These are phyloP conservation scores for Cruciata laevipes DNA, from an alignment of 257 asterid species.

Conservation along the genomic window DNA sequence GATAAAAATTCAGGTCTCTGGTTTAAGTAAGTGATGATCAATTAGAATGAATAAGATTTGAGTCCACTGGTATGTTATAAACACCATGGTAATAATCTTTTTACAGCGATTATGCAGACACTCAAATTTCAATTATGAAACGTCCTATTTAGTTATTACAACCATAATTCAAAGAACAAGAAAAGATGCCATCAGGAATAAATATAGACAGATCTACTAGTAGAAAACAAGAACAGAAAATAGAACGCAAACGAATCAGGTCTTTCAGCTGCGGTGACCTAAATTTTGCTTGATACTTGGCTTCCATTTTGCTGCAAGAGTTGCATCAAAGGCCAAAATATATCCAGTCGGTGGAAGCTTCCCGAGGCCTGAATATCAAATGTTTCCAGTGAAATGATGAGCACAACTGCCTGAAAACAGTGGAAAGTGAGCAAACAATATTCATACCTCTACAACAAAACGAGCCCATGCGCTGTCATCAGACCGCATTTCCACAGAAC, in stretches of 20 bases:
- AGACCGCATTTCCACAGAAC: constrained; percentile 52
- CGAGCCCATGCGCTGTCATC: constrained; percentile 56
- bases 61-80: no score
- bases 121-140: not conserved
- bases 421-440: not conserved
- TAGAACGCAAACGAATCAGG: not conserved
- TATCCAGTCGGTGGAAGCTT: constrained; percentile 79
- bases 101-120: no score
- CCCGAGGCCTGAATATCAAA: constrained; percentile 54
- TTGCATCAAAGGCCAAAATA: constrained; percentile 96
- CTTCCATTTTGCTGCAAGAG: constrained; percentile 43
- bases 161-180: not conserved
- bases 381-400: not conserved
- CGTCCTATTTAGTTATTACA: not conserved
- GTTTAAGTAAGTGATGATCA: no score
- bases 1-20: no score
- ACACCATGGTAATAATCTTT: no score
- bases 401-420: not conserved
- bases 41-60: not conserved
- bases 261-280: not conserved
- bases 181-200: not conserved
- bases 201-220: constrained; percentile 1
- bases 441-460: constrained; percentile 75
- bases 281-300: constrained; percentile 30
- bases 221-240: not conserved